Evolutionary conservation across 352 stramenopile genomes (phyloP), one percentile per base, ranked within the genome.

Genomic region (Phytopythium kandeliae): DNA sequence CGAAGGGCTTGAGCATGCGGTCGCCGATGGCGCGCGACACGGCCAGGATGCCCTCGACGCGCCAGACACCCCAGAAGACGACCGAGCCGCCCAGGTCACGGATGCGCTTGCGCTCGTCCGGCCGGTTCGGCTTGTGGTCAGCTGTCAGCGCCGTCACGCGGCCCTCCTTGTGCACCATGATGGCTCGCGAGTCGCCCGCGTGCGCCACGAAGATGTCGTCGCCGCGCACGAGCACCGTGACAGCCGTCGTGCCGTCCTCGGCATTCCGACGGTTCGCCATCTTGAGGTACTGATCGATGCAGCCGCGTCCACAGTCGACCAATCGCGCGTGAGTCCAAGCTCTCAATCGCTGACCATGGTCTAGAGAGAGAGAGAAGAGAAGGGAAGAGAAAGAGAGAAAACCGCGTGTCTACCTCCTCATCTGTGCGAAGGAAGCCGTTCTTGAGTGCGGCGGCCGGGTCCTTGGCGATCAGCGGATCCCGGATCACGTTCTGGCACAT

Each of bases 21-120:
- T 98, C 92, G 16, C 92, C 92, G 51, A 98, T 96, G 28, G 89
- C 86, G 31, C 85, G 85, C 15, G 87, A 97, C 26, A 98, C 89
- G 19, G 92, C 92, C 40, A 98, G 71, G 46, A 97, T 92, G 33
- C 92, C 92, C 62, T 97, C 82, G n/a, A 98, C 92, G 40, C 92
- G 83, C 86, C 89, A 97, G 34, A 96, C 84, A 21, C 92, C 92
- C 81, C 85, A 96, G 50, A 96, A 88, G 13, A 96, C 84, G 3
- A 98, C 86, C 22, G 72, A 90, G 36, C 92, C 92, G 26, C 92
- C 91, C 17, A 96, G 63, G 44, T 91, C 78, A 38, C 86, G 75
- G 50, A 98, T 94, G 35, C 92, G 76, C 48, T 86, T 82, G 41
- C 78, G 74, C 69, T 98, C 92, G 42, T 97, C 88, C 28, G 84